These are phyloP conservation scores for Lagenidium giganteum DNA, from an alignment of 352 stramenopile species.

Conservation along the genomic window DNA sequence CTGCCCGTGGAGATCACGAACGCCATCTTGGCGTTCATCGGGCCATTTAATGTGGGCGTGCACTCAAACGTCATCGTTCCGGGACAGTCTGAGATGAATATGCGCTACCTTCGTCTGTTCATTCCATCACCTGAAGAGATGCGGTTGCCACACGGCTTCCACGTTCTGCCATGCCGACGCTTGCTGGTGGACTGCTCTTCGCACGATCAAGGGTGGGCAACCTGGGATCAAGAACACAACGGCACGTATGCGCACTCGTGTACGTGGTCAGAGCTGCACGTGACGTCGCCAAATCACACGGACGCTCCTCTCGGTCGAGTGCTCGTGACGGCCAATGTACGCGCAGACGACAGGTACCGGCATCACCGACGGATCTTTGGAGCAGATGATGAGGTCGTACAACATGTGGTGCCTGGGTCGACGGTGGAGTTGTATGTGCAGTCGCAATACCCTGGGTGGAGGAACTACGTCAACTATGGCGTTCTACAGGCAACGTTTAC, in stretches of 20 bases:
- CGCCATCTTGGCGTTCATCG: too few relatives aligned
- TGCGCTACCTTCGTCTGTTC: too few relatives aligned
- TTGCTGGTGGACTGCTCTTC: constrained; percentile 55
- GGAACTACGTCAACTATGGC: constrained; percentile 54
- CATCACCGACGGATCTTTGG: constrained; percentile 55
- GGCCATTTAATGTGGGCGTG: too few relatives aligned
- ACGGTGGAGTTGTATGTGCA: constrained; percentile 48
- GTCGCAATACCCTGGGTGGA: constrained; percentile 57
- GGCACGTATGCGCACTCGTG: constrained; percentile 48
- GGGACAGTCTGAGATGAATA: too few relatives aligned
- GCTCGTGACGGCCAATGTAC: constrained; percentile 43
- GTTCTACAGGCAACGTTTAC: constrained; percentile 31
- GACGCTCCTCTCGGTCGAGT: constrained; percentile 19
- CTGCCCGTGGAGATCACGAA: too few relatives aligned
- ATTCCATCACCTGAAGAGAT: too few relatives aligned
- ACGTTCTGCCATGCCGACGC: too few relatives aligned
- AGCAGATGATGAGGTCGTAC: constrained; percentile 23
- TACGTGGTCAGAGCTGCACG: constrained; percentile 61
- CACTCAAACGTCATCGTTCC: too few relatives aligned
- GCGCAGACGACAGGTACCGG: constrained; percentile 31
- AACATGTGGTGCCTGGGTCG: constrained; percentile 32
- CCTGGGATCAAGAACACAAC: constrained; percentile 31
- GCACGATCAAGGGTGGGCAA: constrained; percentile 73
- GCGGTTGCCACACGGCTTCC: too few relatives aligned
- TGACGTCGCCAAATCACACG: constrained; percentile 27